Conservation (phyloP, 192 early-diverging fungal genomes). For the Kappamyces sp. region DNA sequence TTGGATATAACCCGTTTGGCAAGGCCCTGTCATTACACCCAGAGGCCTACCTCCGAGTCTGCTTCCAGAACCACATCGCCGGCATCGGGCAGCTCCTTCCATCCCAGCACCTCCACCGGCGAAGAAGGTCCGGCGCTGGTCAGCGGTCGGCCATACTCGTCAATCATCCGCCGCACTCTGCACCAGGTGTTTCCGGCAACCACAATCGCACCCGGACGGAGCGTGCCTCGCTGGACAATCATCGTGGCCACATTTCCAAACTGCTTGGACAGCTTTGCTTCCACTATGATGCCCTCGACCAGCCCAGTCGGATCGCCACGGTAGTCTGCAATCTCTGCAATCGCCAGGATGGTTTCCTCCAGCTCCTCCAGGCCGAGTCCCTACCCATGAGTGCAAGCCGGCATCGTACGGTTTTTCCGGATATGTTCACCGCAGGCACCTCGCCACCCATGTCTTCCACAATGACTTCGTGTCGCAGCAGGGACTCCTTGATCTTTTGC, state of each 20-base stretch:
- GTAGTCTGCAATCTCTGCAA: slow-evolving; percentile 84
- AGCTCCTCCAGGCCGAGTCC: slow-evolving; percentile 79
- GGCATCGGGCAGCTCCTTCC: slow-evolving; percentile 86
- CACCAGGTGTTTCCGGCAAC: slow-evolving; percentile 85
- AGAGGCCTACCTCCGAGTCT: slow-evolving; percentile 43
- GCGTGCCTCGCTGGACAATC: slow-evolving; percentile 83
- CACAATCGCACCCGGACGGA: slow-evolving; percentile 66
- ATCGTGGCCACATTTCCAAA: slow-evolving; percentile 79
- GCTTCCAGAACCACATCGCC: slow-evolving; percentile 85
- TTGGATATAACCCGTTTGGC: slow-evolving; percentile 72
- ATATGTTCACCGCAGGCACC: slow-evolving; percentile 82
- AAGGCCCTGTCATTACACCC: slow-evolving; percentile 33
- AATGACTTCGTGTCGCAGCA: slow-evolving; percentile 73
- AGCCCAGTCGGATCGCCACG: slow-evolving; percentile 71
- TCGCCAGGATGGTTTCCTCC: slow-evolving; percentile 78
- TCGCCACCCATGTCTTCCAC: slow-evolving; percentile 93
- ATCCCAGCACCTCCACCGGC: slow-evolving; percentile 84
- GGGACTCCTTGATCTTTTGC: slow-evolving; percentile 49
- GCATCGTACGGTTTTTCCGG: slow-evolving; percentile 64
- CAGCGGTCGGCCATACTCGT: slow-evolving; percentile 67
- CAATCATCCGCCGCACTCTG: slow-evolving; percentile 76
- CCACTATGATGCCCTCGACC: slow-evolving; percentile 81
- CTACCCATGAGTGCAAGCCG: slow-evolving; percentile 17
- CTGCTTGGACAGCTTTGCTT: slow-evolving; percentile 82
- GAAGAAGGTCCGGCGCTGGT: slow-evolving; percentile 75